Percentiles rank a stretch among this genome's conserved stretches.
phyloP scores from a whole-genome alignment of 2,329 filamentous ascomycete genomes.

The Hypocreales sp. region DNA sequence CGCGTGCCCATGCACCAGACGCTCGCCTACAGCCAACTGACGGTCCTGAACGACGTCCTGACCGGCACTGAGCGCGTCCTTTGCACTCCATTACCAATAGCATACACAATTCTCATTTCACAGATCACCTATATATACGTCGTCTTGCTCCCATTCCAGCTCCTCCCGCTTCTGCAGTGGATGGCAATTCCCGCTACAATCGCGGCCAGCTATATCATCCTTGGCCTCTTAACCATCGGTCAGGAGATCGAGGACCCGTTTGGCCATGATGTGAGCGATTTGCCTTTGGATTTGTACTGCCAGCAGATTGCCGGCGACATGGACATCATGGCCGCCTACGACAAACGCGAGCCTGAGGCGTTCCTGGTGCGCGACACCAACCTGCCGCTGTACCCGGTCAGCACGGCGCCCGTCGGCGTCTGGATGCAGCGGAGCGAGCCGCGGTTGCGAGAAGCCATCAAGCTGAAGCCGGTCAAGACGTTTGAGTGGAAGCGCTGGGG shows the following conservation, averaged over 20 bases:
- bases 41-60: conserved; percentile 54
- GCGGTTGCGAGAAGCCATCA: conserved; percentile 22
- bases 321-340: conserved; percentile 50
- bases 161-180: conserved; percentile 48
- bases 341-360: conserved; percentile 15
- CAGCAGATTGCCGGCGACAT: conserved; percentile 59
- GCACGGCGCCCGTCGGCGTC: conserved; percentile 17
- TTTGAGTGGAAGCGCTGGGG: conserved; percentile 15
- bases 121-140: conserved; percentile 83
- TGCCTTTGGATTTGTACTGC: conserved; percentile 64
- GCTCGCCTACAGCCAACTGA: conserved; percentile 43
- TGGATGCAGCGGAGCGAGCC: conserved; percentile 26
- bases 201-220: conserved; percentile 64
- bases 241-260: conserved; percentile 79
- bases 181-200: conserved; percentile 65
- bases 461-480: conserved; percentile 20
- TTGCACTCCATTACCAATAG: conserved; percentile 67
- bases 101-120: conserved; percentile 70
- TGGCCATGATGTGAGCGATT: conserved; percentile 68
- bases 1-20: conserved; percentile 43
- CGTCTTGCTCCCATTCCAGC: conserved; percentile 67
- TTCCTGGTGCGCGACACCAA: conserved; percentile 23
- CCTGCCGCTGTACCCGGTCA: conserved; percentile 41
- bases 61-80: conserved; percentile 63
- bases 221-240: conserved; percentile 59